Evolutionary conservation across 2,329 filamentous ascomycete genomes (phyloP).

Genomic region (Pseudohalonectria lignicola): DNA sequence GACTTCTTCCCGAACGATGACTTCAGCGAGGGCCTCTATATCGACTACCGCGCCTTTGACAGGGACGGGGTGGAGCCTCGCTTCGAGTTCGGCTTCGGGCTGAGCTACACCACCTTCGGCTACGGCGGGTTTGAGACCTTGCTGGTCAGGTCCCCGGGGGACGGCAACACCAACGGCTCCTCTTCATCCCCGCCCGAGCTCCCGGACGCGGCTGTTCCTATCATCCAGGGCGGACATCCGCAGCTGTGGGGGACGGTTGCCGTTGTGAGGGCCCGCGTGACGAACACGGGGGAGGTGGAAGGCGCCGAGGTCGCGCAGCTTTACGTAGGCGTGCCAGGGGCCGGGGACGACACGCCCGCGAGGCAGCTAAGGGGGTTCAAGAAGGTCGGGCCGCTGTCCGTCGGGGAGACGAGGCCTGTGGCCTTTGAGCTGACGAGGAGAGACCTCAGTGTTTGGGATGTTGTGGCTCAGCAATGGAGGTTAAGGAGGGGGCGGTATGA

Average conservation of each 20-base stretch:
- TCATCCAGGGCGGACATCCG: slow-evolving; percentile 39
- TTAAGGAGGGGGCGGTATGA: slow-evolving; percentile 31
- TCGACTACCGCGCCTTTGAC: slow-evolving; percentile 46
- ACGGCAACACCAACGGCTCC: no score
- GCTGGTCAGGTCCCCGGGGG: slow-evolving; percentile 22
- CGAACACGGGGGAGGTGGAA: slow-evolving; percentile 46
- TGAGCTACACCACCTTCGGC: slow-evolving; percentile 43
- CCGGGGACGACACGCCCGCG: slow-evolving; percentile 38
- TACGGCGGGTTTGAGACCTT: slow-evolving; percentile 26
- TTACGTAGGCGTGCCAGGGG: slow-evolving; percentile 48
- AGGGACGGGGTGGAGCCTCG: slow-evolving; percentile 34
- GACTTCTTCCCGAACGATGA: slow-evolving; percentile 47
- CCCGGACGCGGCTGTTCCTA: slow-evolving; percentile 29
- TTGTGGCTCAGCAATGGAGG: slow-evolving; percentile 45
- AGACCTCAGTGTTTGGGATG: slow-evolving; percentile 57
- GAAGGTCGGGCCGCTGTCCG: slow-evolving; percentile 35
- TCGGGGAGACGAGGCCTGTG: slow-evolving; percentile 30
- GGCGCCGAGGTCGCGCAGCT: slow-evolving; percentile 46
- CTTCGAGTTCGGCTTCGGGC: slow-evolving; percentile 44
- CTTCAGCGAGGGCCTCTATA: slow-evolving; percentile 35
- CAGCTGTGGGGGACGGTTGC: slow-evolving; percentile 54
- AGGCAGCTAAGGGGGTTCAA: slow-evolving; percentile 54
- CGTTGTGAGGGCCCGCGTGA: slow-evolving; percentile 45
- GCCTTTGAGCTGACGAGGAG: slow-evolving; percentile 44
- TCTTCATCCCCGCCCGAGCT: slow-evolving; percentile 22